Evolutionary conservation across 2,329 filamentous ascomycete species (phyloP), one percentile per base, ranked within the genome.

Genomic region (Verticillium dahliae): DNA sequence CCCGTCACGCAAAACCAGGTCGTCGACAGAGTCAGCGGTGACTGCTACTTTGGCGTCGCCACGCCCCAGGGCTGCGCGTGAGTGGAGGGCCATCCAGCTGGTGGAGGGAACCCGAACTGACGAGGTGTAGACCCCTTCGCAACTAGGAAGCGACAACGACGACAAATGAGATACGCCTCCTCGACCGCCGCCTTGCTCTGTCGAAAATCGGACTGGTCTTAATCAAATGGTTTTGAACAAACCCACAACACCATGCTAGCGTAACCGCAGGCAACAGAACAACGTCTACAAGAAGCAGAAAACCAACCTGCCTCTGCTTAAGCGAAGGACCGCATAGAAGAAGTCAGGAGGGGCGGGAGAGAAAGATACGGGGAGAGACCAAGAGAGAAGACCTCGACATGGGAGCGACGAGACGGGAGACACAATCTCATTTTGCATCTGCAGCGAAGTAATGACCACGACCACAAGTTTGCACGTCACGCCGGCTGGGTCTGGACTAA

Each of bases 1-100:
- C 83, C 83, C 58, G 78, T 86, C 65, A 73, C 71, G 52, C 62
- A 69, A 27, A 73, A 85, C 64, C 82, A 85, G 70, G 74, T 85
- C 38, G 79, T 86, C n/a, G 68, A 74, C 34, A 66, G 70, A 18
- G 60, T 57, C 15, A 39, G 67, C 2, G 80, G 77, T 34, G 84
- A 86, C 69, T 86, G 84, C 69, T 81, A 78, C 66, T 84, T 80
- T 67, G 84, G 84, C 38, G 81, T 83, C 18, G 76, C 79, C 5
- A 86, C 84, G 37, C 82, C 84, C 4, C 73, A 77, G 60, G 84
- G 84, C 38, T 86, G 84, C 80, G 84, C 76, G 84, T 86, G 69
- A 66, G 82, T 76, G 37, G 15, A 41, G 39, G 11, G 11, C 14
- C 14, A n/a, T n/a, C 18, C 9, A 31, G 27, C 27, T 31, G 27